Percentiles rank a stretch among this genome's conserved stretches.
phyloP scores from a whole-genome alignment of 805 yeast species.

The Sugiyamaella floridensis region DNA sequence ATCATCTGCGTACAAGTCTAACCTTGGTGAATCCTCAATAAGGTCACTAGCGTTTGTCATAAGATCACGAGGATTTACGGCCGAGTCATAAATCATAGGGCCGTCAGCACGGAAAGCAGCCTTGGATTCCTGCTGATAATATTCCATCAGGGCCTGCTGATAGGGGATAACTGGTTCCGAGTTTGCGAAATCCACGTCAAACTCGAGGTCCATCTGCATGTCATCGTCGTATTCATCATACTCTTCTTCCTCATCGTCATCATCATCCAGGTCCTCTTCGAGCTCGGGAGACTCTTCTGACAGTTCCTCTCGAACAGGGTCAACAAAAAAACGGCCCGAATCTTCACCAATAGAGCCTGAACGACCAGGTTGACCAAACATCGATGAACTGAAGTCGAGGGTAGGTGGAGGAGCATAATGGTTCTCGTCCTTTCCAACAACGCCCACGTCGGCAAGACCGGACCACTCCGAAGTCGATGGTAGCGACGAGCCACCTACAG shows the following conservation, averaged over 20 bases:
- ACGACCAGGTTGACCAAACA: background rate
- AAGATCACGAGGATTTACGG: background rate
- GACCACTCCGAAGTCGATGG: background rate
- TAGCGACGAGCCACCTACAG: background rate
- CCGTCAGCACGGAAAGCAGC: background rate
- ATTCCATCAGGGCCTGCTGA: constrained; percentile 1
- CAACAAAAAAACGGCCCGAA: background rate
- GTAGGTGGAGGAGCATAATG: background rate
- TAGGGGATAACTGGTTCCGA: background rate
- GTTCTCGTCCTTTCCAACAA: background rate
- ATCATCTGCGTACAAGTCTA: background rate
- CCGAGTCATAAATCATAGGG: background rate
- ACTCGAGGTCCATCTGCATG: constrained; percentile 4
- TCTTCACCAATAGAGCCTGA: background rate
- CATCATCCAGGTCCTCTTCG: constrained; percentile 15
- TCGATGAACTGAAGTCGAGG: background rate
- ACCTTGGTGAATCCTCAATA: background rate
- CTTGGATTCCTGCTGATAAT: background rate
- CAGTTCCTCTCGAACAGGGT: background rate
- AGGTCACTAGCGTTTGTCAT: background rate
- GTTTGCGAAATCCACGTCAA: background rate
- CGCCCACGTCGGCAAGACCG: background rate
- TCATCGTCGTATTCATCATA: constrained; percentile 11
- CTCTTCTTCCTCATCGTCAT: constrained; percentile 20
- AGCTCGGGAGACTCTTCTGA: background rate